These are phyloP conservation scores for Monilinia aucupariae DNA, from an alignment of 2,329 filamentous ascomycete genomes.

Conservation along the genomic window DNA sequence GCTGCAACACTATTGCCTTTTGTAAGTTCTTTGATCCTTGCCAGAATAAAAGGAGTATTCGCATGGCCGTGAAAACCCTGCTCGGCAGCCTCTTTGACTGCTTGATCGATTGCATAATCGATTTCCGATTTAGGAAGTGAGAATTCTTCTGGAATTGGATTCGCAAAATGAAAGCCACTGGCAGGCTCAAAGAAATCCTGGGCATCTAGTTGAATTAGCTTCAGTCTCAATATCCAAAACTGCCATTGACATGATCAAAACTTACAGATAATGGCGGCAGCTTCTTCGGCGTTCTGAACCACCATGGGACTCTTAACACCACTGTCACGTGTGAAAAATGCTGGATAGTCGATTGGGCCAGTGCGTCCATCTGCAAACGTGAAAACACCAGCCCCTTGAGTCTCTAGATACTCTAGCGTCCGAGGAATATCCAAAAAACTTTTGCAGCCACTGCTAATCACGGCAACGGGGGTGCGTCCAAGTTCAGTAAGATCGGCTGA, in stretches of 20 bases:
- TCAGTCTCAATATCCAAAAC: neutral
- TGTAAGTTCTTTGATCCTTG: constrained; percentile 63
- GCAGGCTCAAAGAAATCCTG: constrained; percentile 59
- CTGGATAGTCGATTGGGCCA: constrained; percentile 76
- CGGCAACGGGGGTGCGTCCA: constrained; percentile 79
- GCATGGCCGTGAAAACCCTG: constrained; percentile 56
- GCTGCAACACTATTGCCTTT: constrained; percentile 56
- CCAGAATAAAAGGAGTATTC: constrained; percentile 64
- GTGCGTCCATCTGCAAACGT: constrained; percentile 81
- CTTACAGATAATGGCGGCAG: constrained; percentile 77
- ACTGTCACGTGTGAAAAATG: constrained; percentile 88
- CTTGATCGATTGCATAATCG: constrained; percentile 50
- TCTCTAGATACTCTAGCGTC: constrained; percentile 74
- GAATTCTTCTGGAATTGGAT: constrained; percentile 60
- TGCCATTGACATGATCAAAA: constrained; percentile 17
- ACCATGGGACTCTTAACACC: constrained; percentile 72
- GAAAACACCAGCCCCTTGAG: constrained; percentile 71
- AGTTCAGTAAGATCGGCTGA: constrained; percentile 94
- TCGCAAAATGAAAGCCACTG: constrained; percentile 82
- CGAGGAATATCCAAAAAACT: constrained; percentile 89
- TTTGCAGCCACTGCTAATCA: constrained; percentile 88
- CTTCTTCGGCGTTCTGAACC: constrained; percentile 70
- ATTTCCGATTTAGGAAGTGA: constrained; percentile 57
- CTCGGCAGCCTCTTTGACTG: constrained; percentile 48
- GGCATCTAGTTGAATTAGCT: constrained; percentile 46